Evolutionary conservation across 306 rosid genomes (phyloP), one percentile per base, ranked within the genome.

Genomic region (Sindora glabra): DNA sequence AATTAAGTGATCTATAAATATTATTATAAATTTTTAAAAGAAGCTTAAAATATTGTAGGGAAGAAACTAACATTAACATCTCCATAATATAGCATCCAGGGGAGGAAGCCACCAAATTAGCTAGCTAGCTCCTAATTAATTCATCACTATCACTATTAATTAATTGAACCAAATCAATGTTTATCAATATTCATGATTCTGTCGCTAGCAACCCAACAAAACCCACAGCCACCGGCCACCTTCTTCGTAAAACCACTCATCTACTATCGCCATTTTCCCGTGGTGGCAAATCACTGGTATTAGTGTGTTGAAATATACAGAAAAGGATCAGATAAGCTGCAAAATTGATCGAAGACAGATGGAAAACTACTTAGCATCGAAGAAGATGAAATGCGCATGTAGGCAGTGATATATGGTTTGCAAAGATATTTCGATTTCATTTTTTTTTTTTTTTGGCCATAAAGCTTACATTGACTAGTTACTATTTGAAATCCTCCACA

Each of bases 331-430:
- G 61, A 50, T 53, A 46, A 70, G 59, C 66, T 65, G 70, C 60
- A 59, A 75, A 70, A 54, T 27, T 40, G 67, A 59, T 23, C 13
- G n/a, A n/a, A 53, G 8, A 14, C 14, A 52, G 16, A 6, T 56
- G 30, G 81, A 70, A 70, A 76, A 71, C 55, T 19, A 48, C 57
- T 36, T 41, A 34, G 47, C 70, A 76, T 60, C 72, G 33, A 44
- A 56, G 68, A 53, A 70, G 81, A 56, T 71, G 49, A 65, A 60
- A 55, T 47, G 73, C 59, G 72, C 65, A 59, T 64, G 72, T 69
- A 58, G 48, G 64, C 5, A 25, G 68, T 51, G 72, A 70, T 70
- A 27, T 70, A 53, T 62, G 62, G 34, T 24, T 68, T 67, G 52
- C 61, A 67, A 55, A 42, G 33, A n/a, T 32, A 8, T 46, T 74